phyloP scores from a whole-genome alignment of 2,329 filamentous ascomycete genomes.

The Meredithiella fracta region DNA sequence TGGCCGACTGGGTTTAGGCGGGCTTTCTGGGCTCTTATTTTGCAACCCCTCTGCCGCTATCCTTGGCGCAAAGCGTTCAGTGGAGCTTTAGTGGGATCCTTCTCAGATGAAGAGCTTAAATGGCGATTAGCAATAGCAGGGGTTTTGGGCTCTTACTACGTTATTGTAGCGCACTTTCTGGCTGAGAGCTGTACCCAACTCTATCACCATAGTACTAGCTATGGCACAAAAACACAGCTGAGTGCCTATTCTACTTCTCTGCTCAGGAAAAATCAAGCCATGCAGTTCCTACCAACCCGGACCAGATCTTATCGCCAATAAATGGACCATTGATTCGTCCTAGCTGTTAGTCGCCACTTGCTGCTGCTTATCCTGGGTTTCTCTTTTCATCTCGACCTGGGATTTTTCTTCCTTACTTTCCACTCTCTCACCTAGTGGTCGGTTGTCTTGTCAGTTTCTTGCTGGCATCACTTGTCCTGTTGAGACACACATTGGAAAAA shows the following conservation, averaged over 20 bases:
- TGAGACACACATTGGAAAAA: conserved; percentile 12
- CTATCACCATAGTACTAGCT: no score
- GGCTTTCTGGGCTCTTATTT: background rate
- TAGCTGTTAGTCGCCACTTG: background rate
- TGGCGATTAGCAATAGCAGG: no score
- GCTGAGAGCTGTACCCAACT: no score
- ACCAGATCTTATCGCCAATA: background rate
- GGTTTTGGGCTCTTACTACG: no score
- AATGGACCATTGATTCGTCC: background rate
- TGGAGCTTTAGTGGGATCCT: no score
- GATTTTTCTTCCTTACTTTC: conserved; percentile 13
- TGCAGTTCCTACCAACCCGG: background rate
- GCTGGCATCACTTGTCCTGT: conserved; percentile 15
- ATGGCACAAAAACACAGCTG: no score
- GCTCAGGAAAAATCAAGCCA: no score
- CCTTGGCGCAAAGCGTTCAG: no score
- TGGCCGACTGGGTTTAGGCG: background rate
- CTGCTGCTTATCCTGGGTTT: conserved; percentile 1
- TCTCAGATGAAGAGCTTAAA: no score
- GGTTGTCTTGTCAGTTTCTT: conserved; percentile 15
- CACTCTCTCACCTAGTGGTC: conserved; percentile 11
- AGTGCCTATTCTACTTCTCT: no score
- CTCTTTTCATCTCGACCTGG: conserved; percentile 8
- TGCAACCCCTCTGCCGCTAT: no score
- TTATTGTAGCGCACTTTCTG: no score